phyloP scores from a whole-genome alignment of 768 basidiomycete species.

The Albatrellus ellisii region DNA sequence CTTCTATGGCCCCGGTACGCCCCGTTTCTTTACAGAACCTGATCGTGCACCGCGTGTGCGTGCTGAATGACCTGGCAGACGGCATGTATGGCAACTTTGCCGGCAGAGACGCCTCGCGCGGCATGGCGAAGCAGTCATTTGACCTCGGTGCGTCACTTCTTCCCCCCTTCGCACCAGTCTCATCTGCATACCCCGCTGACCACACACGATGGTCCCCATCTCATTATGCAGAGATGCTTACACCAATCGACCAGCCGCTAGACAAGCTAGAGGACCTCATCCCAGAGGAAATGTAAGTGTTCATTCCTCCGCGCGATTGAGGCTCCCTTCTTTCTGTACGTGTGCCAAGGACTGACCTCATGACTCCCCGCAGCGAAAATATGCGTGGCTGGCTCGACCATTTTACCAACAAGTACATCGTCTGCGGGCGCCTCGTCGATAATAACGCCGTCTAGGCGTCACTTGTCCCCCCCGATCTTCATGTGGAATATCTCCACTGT shows the following conservation, averaged over 20 bases:
- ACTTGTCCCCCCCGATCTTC: no score
- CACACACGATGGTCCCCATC: not conserved
- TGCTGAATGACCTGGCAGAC: slow-evolving; percentile 31
- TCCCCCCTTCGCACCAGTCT: not conserved
- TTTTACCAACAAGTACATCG: slow-evolving; percentile 84
- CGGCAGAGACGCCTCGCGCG: slow-evolving; percentile 87
- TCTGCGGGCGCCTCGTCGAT: slow-evolving; percentile 82
- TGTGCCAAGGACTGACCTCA: not conserved
- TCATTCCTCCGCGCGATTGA: not conserved
- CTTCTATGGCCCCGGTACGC: slow-evolving; percentile 92
- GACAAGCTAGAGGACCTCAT: slow-evolving; percentile 75
- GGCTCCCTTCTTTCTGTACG: no score
- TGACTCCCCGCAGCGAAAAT: slow-evolving; percentile 61
- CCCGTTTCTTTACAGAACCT: not conserved
- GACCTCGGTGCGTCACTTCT: slow-evolving; percentile 48
- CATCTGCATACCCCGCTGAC: slow-evolving; percentile 2
- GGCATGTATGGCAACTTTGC: slow-evolving; percentile 98
- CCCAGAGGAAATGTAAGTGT: slow-evolving; percentile 67
- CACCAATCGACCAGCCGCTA: slow-evolving; percentile 72
- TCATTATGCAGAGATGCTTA: slow-evolving; percentile 64
- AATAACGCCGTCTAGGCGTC: slow-evolving; percentile 45
- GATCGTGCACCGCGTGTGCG: not conserved
- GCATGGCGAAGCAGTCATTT: slow-evolving; percentile 98
- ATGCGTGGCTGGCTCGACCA: slow-evolving; percentile 96
- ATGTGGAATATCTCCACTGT: no score